A percentile compares a stretch with the other conserved stretches of the same genome.
These are phyloP conservation scores for Krasilnikovozyma curviuscula DNA, from an alignment of 768 basidiomycete species.

Conservation along the genomic window DNA sequence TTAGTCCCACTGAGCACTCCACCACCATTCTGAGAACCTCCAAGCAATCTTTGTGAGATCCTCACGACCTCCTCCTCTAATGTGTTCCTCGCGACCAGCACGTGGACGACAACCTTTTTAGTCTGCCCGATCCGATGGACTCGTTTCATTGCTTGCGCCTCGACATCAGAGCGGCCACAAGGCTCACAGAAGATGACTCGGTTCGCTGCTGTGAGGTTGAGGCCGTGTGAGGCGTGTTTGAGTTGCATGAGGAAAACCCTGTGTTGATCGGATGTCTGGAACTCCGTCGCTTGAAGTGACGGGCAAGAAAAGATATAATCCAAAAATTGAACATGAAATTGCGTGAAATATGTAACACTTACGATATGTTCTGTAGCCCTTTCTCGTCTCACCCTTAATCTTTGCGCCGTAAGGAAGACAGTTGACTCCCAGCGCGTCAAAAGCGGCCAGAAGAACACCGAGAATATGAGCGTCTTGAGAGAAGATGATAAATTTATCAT, in stretches of 20 bases:
- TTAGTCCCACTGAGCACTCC: too few species aligned
- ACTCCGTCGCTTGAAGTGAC: not conserved
- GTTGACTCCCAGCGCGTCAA: not conserved
- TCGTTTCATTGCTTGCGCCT: not conserved
- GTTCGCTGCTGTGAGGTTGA: not conserved
- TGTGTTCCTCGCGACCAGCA: not conserved
- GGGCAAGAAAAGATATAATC: not conserved
- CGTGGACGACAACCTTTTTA: not conserved
- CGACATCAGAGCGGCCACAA: not conserved
- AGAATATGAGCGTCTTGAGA: not conserved
- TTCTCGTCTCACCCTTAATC: too few species aligned
- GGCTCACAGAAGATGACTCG: slow-evolving; percentile 1
- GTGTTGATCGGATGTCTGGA: not conserved
- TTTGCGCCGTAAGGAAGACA: too few species aligned
- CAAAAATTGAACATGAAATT: too few species aligned
- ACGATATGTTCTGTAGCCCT: too few species aligned
- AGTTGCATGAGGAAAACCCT: not conserved
- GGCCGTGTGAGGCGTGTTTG: not conserved
- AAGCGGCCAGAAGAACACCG: not conserved
- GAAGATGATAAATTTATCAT: slow-evolving; percentile 1
- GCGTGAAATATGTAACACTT: too few species aligned
- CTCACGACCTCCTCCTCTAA: not conserved
- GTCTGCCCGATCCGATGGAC: not conserved
- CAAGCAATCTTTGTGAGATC: too few species aligned
- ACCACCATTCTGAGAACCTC: too few species aligned